Conservation (phyloP, 2,329 filamentous ascomycete species). For the Calonectria pteridis region DNA sequence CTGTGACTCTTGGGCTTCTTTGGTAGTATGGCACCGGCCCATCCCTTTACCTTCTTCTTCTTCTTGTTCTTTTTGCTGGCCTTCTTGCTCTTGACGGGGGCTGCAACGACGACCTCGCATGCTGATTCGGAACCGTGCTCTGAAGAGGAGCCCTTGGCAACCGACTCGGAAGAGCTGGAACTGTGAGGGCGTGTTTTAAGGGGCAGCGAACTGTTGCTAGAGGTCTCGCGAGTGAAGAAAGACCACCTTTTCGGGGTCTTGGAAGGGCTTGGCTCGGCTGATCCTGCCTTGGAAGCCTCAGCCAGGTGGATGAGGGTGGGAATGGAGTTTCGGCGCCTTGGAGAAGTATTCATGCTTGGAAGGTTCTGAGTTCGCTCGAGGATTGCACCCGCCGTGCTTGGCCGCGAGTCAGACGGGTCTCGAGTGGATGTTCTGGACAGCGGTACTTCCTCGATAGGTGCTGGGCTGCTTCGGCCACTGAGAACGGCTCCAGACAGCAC, state of each 20-base stretch:
- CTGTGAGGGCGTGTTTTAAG: conserved; percentile 62
- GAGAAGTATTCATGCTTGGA: conserved; percentile 47
- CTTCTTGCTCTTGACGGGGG: conserved; percentile 44
- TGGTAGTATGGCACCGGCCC: conserved; percentile 76
- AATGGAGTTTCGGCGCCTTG: conserved; percentile 70
- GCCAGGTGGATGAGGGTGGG: conserved; percentile 63
- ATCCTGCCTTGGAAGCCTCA: conserved; percentile 49
- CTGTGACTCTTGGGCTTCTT: conserved; percentile 67
- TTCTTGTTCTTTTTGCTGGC: conserved; percentile 52
- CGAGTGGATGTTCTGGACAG: conserved; percentile 56
- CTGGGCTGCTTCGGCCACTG: conserved; percentile 55
- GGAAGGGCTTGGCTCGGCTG: conserved; percentile 60
- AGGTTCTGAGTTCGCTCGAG: conserved; percentile 62
- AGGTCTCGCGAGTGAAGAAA: conserved; percentile 72
- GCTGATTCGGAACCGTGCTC: conserved; percentile 52
- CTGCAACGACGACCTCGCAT: conserved; percentile 36
- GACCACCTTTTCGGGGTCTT: conserved; percentile 71
- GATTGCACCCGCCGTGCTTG: conserved; percentile 79
- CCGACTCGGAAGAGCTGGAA: conserved; percentile 58
- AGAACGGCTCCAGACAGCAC: conserved; percentile 71
- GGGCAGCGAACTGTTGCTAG: conserved; percentile 59
- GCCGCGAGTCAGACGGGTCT: conserved; percentile 64
- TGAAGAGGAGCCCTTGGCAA: conserved; percentile 48
- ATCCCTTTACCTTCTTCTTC: conserved; percentile 80
- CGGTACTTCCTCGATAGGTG: conserved; percentile 31